Conservation (phyloP, 2,329 filamentous ascomycete species). For the Epichloe festucae region DNA sequence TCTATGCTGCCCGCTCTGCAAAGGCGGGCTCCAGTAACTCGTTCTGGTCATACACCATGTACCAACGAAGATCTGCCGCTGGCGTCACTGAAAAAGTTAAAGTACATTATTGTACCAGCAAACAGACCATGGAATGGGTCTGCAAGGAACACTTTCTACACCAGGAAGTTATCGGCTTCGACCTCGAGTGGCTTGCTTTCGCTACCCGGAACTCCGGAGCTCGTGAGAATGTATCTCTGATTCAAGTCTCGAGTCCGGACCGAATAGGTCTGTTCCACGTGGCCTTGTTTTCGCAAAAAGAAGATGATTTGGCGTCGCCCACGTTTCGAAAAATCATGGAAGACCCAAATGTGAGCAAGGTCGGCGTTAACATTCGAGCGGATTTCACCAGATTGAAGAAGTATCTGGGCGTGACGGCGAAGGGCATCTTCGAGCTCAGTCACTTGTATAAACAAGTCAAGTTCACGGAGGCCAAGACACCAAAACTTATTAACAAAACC, state of each 20-base stretch:
- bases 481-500: constrained; percentile 49
- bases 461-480: constrained; percentile 37
- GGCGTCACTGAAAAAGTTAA: constrained; percentile 40
- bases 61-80: constrained; percentile 36
- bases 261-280: constrained; percentile 75
- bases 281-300: constrained; percentile 41
- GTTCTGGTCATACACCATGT: constrained; percentile 58
- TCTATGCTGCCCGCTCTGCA: constrained; percentile 33
- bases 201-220: constrained; percentile 33
- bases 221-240: constrained; percentile 62
- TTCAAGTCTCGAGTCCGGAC: constrained; percentile 68
- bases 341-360: constrained; percentile 54
- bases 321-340: constrained; percentile 61
- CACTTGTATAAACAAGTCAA: constrained; percentile 70
- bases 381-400: constrained; percentile 57
- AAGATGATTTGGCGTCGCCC: constrained; percentile 52
- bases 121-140: constrained; percentile 52
- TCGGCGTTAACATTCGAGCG: constrained; percentile 62
- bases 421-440: constrained; percentile 67
- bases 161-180: constrained; percentile 69
- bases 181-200: constrained; percentile 67
- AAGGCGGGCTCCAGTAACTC: constrained; percentile 31
- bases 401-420: constrained; percentile 50
- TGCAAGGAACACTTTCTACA: constrained; percentile 50
- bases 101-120: constrained; percentile 66